Evolutionary conservation across 2,329 filamentous ascomycete genomes (phyloP).

Genomic region (Aspergillus phoenicis): DNA sequence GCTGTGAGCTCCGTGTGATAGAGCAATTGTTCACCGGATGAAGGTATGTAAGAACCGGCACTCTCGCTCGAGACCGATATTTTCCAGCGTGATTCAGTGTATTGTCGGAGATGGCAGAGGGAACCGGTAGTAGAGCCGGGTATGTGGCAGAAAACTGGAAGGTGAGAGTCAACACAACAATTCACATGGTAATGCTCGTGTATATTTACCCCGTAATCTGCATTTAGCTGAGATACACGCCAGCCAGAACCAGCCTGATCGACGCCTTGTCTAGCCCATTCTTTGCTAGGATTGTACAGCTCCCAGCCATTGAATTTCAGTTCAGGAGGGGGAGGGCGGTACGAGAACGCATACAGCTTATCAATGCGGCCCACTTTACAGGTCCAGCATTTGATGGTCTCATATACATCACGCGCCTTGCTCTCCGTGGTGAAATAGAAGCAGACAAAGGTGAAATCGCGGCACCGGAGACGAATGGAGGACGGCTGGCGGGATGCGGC

Average conservation of each 20-base stretch:
- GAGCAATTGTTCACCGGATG: constrained; percentile 96
- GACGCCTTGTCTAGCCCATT: constrained; percentile 86
- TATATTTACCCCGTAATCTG: constrained; percentile 68
- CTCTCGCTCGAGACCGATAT: constrained; percentile 84
- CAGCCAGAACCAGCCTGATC: constrained; percentile 79
- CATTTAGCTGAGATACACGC: constrained; percentile 88
- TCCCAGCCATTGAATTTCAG: constrained; percentile 76
- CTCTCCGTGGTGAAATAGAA: constrained; percentile 80
- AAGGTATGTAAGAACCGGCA: constrained; percentile 90
- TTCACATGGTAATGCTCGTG: background rate
- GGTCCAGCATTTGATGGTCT: constrained; percentile 77
- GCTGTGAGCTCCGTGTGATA: constrained; percentile 92
- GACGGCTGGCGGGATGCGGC: constrained; percentile 70
- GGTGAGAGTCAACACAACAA: constrained; percentile 7
- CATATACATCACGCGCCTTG: constrained; percentile 80
- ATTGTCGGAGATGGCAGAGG: constrained; percentile 90
- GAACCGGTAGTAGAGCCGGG: constrained; percentile 80
- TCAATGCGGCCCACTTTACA: constrained; percentile 82
- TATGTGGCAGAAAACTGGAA: constrained; percentile 84
- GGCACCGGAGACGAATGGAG: constrained; percentile 82
- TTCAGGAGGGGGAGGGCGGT: constrained; percentile 74
- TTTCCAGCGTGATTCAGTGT: constrained; percentile 89
- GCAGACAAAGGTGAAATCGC: constrained; percentile 91
- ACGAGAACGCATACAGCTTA: constrained; percentile 87
- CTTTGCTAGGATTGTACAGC: constrained; percentile 79